Base-by-base conservation (phyloP, 2,329 filamentous ascomycete species). In the Xylaria multiplex region DNA sequence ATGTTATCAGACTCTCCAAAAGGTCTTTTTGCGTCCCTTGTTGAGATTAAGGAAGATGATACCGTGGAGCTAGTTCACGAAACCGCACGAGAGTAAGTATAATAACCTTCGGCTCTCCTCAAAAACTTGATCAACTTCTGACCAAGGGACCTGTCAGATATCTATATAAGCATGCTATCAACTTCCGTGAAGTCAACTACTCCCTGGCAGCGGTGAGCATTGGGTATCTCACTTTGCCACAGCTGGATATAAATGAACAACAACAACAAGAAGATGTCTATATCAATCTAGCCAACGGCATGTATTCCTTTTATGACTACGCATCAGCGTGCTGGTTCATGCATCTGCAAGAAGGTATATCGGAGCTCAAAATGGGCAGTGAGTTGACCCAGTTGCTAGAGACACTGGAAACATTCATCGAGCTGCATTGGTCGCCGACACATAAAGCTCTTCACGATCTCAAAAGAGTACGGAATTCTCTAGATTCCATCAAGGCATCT, bases 1-100 rank as follows among this genome's bases (percentile, higher is more conserved):
- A 60, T 66, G 49, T 59, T 78, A 24, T 55, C 57, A 14, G 71
- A 74, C 22, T 64, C 72, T 19, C 68, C 72, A 5, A 75, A 76
- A 64, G 76, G 77, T 32, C 70, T 78, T 24, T 77, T 74, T 54
- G 77, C 71, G 13, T 78, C 78, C 4, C 67, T 80, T 32, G 70
- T 79, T 2, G 74, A 76, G 37, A 48, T 74, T 4, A 35, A 62
- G 43, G 48, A 58, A 11, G 72, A 75, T 53, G 71, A 69, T 27
- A 74, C 70, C 1, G 63, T 79, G 6, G 67, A 75, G 43, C 61
- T 80, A 6, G 76, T 80, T 16, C 78, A 80, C 54, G 55, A 69
- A 42, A 76, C 76, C 19, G 78, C 76, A 5, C 76, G 72, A 65
- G 60, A 65, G 74, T 78, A 72, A 65, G 74, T 70, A 7, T 46